These are phyloP conservation scores for Hanseniaspora jakobsenii DNA, from an alignment of 805 yeast genomes.

Conservation along the genomic window DNA sequence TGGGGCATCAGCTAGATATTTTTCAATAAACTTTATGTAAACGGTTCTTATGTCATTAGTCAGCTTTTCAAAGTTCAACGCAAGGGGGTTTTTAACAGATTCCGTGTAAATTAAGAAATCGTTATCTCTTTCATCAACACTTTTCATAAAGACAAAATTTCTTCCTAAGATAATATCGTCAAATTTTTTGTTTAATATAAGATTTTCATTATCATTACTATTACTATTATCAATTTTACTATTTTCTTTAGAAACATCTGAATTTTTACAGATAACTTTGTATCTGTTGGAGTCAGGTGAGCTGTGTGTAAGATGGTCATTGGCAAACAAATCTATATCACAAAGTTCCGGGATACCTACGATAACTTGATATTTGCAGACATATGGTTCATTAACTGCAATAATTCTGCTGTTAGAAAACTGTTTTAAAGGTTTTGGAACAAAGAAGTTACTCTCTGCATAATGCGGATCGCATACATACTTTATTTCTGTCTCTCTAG, in stretches of 20 bases:
- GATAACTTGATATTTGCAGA: conserved; percentile 46
- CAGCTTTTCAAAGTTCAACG: neutral
- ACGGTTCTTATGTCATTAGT: neutral
- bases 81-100: neutral
- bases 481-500: conserved; percentile 43
- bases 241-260: neutral
- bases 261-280: neutral
- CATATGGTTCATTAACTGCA: conserved; percentile 40
- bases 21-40: neutral
- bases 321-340: conserved; percentile 24
- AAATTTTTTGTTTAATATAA: neutral
- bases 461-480: conserved; percentile 41
- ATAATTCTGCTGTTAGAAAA: conserved; percentile 20
- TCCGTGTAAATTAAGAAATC: conserved; percentile 7
- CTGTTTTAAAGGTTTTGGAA: conserved; percentile 17
- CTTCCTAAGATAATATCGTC: conserved; percentile 1
- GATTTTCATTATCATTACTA: neutral
- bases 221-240: neutral
- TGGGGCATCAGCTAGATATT: neutral
- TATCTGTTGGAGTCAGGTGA: neutral
- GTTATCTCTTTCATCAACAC: neutral
- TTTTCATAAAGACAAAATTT: conserved; percentile 9
- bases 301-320: conserved; percentile 2
- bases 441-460: conserved; percentile 20
- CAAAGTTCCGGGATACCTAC: conserved; percentile 44